Evolutionary conservation across 23 red algal genomes (phyloP), one percentile per base, ranked within the genome.

Genomic region (Gracilariopsis chorda): DNA sequence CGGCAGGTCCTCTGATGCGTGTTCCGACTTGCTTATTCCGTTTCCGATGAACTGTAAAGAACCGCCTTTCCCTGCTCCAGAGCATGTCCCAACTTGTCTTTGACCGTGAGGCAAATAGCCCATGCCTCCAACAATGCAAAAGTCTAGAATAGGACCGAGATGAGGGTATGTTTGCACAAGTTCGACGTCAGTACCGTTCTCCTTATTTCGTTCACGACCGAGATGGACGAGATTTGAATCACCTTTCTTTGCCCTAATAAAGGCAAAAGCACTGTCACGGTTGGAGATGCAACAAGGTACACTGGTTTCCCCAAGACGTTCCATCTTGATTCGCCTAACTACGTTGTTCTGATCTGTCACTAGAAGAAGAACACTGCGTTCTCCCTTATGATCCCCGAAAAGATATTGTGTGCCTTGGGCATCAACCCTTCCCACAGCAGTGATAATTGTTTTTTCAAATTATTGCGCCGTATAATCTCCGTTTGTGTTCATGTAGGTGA

Each of bases 111-210:
- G 67, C 30, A 91, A 82, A 29, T 91, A 82, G 7, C 77, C 77
- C 61, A 90, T 94, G 19, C 77, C 76, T 55, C 94, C 92, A 3
- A 95, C 89, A 7, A 99, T 90, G 44, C 90, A 91, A 76, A 99
- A 95, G 80, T 99, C 97, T 33, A 94, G 49, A 46, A 99, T 96
- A 16, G 97, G 97, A 29, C 93, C 94, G 21, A 99, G 59, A 82
- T 99, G 87, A 24, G 88, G 53, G 68, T 91, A 99, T 27, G 56
- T 63, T 87, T 96, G 82, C 62, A 99, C 84, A 62, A 99, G 76
- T 34, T 99, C 77, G 23, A 94, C 74, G 21, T 53, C 77, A 29
- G 42, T 68, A 27, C 70, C 81, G 4, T 77, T 79, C 41, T 90
- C 95, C 25, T 52, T 36, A 21, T 51, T 88, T 27, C 57, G 47